These are phyloP conservation scores for Naganishia onofrii DNA, from an alignment of 768 basidiomycete genomes.

Conservation along the genomic window DNA sequence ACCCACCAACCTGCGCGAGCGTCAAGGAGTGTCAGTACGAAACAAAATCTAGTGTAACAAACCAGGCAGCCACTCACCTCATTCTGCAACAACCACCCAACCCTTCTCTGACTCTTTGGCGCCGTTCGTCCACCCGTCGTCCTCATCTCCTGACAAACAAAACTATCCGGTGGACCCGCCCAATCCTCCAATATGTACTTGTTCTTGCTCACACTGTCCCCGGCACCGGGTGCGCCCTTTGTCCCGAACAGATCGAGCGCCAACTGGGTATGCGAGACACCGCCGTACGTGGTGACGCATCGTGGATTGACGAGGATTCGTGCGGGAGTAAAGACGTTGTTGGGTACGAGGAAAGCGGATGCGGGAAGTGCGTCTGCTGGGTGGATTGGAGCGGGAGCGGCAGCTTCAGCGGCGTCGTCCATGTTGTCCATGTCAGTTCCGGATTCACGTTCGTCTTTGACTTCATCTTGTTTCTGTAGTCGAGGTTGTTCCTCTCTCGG, in stretches of 20 bases:
- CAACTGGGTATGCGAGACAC: constrained; percentile 91
- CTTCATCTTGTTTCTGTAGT: constrained; percentile 23
- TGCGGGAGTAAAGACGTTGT: constrained; percentile 69
- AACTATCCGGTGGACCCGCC: constrained; percentile 73
- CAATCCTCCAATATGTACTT: constrained; percentile 32
- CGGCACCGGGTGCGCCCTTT: constrained; percentile 60
- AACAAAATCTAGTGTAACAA: background rate
- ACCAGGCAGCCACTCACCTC: constrained; percentile 44
- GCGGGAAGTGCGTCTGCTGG: constrained; percentile 45
- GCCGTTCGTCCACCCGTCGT: constrained; percentile 54
- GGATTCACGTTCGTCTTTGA: constrained; percentile 40
- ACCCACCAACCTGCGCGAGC: constrained; percentile 13
- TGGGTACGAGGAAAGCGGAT: constrained; percentile 53
- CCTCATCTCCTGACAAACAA: constrained; percentile 86
- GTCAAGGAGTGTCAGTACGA: background rate
- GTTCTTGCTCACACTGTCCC: constrained; percentile 53
- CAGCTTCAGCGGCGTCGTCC: constrained; percentile 41
- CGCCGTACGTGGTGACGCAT: constrained; percentile 96
- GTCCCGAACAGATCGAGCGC: constrained; percentile 87
- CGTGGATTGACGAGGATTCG: constrained; percentile 92
- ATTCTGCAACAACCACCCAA: constrained; percentile 53
- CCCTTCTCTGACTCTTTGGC: constrained; percentile 52
- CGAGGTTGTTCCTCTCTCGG: constrained; percentile 15
- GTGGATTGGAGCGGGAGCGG: constrained; percentile 48
- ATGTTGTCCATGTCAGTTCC: constrained; percentile 51